Percentiles rank a stretch among this genome's conserved stretches.
Conservation (phyloP, 2,329 filamentous ascomycete genomes). For the Diaporthe citri region DNA sequence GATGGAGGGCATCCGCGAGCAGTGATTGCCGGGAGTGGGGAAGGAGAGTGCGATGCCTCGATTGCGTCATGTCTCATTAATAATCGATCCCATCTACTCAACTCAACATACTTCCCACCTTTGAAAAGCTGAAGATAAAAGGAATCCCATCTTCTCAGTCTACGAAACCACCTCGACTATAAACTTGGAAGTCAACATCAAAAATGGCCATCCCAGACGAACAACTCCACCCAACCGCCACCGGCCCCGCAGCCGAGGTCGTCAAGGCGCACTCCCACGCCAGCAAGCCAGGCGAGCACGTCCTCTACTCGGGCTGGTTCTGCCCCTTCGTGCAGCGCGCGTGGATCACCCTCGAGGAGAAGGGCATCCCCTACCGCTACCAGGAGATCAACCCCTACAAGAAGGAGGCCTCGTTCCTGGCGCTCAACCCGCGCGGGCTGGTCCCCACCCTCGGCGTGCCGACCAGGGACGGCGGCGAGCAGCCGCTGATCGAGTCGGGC, state of each 20-base stretch:
- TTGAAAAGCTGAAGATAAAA: too few species aligned
- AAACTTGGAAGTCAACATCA: neutral
- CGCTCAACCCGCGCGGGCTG: conserved; percentile 78
- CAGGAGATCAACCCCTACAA: conserved; percentile 81
- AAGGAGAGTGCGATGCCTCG: neutral
- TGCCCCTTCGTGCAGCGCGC: conserved; percentile 75
- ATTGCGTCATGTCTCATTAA: conserved; percentile 24
- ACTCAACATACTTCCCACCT: neutral
- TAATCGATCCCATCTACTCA: neutral
- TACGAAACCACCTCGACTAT: neutral
- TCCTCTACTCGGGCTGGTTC: conserved; percentile 78
- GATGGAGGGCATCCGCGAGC: neutral
- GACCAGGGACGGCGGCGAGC: conserved; percentile 46
- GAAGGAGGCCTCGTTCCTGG: conserved; percentile 75
- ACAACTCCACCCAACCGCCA: conserved; percentile 60
- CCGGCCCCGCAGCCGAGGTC: conserved; percentile 59
- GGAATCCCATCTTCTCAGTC: neutral
- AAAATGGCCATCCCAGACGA: conserved; percentile 49
- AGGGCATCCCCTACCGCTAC: conserved; percentile 78
- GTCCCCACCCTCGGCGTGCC: conserved; percentile 75
- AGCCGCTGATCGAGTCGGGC: conserved; percentile 77
- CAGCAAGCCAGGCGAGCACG: conserved; percentile 54
- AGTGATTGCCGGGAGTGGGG: conserved; percentile 6
- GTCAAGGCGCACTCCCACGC: conserved; percentile 47
- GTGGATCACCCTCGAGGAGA: conserved; percentile 79